Evolutionary conservation across 2,329 filamentous ascomycete genomes (phyloP).

Genomic region (Calcarisporium arbuscula): DNA sequence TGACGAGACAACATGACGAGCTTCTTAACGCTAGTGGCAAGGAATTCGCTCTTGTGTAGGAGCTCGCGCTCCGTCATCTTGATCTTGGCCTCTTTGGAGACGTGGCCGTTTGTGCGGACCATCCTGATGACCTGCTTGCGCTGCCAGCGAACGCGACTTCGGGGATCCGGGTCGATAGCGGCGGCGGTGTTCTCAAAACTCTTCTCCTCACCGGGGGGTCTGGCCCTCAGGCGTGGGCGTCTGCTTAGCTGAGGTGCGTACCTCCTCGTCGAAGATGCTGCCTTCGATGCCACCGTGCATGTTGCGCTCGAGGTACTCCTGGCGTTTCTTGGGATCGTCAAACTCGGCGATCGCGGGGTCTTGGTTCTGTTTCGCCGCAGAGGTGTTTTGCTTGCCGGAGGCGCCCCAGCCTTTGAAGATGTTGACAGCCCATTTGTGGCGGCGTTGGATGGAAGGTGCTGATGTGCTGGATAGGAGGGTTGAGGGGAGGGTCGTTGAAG

Average conservation of each 20-base stretch:
- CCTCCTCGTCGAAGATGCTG: conserved; percentile 58
- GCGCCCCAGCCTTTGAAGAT: conserved; percentile 31
- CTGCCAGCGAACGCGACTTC: conserved; percentile 67
- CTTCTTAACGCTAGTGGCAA: conserved; percentile 90
- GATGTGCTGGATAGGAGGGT: conserved; percentile 5
- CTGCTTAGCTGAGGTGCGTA: conserved; percentile 25
- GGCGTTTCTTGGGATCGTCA: conserved; percentile 34
- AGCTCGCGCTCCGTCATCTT: conserved; percentile 54
- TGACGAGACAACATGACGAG: conserved; percentile 78
- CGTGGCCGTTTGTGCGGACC: conserved; percentile 51
- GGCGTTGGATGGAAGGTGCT: conserved; percentile 22
- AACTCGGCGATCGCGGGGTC: conserved; percentile 26
- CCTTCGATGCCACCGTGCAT: conserved; percentile 40
- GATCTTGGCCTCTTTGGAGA: conserved; percentile 58
- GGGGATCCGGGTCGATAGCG: conserved; percentile 69
- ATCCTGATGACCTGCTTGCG: conserved; percentile 76
- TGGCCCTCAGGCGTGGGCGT: conserved; percentile 8
- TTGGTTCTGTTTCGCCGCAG: conserved; percentile 18
- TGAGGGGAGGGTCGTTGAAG: conserved; percentile 3
- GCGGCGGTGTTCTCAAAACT: conserved; percentile 49
- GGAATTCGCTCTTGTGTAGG: conserved; percentile 56
- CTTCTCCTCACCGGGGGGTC: conserved; percentile 28
- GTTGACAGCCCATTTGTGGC: conserved; percentile 37
- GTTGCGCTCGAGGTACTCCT: conserved; percentile 33
- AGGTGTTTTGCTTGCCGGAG: conserved; percentile 21